Evolutionary conservation across 352 stramenopile species (phyloP), one percentile per base, ranked within the genome.

Genomic region (Stramenopiles sp.): DNA sequence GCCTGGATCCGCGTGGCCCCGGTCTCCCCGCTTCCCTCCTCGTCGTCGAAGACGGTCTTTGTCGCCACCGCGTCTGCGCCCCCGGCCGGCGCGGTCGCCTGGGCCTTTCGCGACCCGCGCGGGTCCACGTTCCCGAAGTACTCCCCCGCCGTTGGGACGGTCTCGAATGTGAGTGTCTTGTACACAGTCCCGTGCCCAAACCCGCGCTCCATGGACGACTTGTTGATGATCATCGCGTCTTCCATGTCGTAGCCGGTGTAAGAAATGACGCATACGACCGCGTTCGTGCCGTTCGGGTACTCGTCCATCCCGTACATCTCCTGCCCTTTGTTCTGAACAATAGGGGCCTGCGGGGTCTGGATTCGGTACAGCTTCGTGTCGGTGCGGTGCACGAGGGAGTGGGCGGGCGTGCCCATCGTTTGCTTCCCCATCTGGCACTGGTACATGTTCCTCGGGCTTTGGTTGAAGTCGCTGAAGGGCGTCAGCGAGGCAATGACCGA

Each of bases 391-490:
- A 88, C 85, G 74, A 98, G 87, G 73, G 92, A 97, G 81, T 98
- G 94, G n/a, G 87, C 88, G 18, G 94, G 93, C 31, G 94, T 98
- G 37, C 96, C 96, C 95, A 99, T 99, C 0, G 96, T 99, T 82
- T 99, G 96, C 84, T 99, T 99, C 37, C 93, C 96, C 96, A 99
- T 99, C 84, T 99, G 95, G 79, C 96, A 99, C 87, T 99, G 95
- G 81, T 97, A 99, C 95, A 99, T 99, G 83, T 99, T 99, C 81
- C 96, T 85, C 37, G 96, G 96, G 32, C 87, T 97, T 85, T 99
- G 96, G 83, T 99, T 99, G 83, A 98, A 98, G 83, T 99, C 96
- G 0, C 88, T 97, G 82, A 98, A 99, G 4, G 96, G 96, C 34
- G 94, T 99, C 73, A 99, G 81, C 77, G 92, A 98, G 4, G 96